phyloP scores from a whole-genome alignment of 1,284 basidiomycete species.

The Microbotryum lychnidis-dioicae region DNA sequence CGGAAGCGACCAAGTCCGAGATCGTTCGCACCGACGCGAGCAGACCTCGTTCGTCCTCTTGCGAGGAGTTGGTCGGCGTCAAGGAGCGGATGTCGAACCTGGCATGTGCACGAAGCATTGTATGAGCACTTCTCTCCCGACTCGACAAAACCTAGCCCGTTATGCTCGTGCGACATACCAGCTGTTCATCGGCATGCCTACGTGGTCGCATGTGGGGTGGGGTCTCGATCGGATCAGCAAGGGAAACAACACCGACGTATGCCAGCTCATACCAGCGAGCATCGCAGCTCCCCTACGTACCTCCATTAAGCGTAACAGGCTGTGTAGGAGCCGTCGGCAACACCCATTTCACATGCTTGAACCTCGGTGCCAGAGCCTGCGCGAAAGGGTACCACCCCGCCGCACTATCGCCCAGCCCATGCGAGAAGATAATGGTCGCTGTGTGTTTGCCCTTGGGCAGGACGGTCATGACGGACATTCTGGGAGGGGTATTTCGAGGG shows the following conservation, averaged over 20 bases:
- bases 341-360: constrained; percentile 44
- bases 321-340: constrained; percentile 57
- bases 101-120: background rate
- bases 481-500: background rate
- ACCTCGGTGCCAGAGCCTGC: constrained; percentile 12
- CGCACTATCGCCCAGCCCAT: constrained; percentile 30
- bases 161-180: constrained; percentile 47
- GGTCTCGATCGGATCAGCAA: background rate
- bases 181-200: constrained; percentile 50
- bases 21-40: constrained; percentile 55
- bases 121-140: constrained; percentile 3
- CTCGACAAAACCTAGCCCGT: background rate
- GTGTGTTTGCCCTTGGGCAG: constrained; percentile 51
- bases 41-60: constrained; percentile 65
- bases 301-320: constrained; percentile 59
- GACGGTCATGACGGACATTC: constrained; percentile 1
- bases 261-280: background rate
- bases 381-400: constrained; percentile 30
- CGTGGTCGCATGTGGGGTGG: no score
- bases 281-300: constrained; percentile 40
- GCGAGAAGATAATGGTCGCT: constrained; percentile 79
- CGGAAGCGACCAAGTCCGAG: constrained; percentile 61
- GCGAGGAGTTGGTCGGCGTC: constrained; percentile 49
- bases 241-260: no score
- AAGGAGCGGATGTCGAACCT: constrained; percentile 64